Percentiles rank a stretch among this genome's conserved stretches.
phyloP scores from a whole-genome alignment of 2,329 filamentous ascomycete species.

The Fusarium chuoi region DNA sequence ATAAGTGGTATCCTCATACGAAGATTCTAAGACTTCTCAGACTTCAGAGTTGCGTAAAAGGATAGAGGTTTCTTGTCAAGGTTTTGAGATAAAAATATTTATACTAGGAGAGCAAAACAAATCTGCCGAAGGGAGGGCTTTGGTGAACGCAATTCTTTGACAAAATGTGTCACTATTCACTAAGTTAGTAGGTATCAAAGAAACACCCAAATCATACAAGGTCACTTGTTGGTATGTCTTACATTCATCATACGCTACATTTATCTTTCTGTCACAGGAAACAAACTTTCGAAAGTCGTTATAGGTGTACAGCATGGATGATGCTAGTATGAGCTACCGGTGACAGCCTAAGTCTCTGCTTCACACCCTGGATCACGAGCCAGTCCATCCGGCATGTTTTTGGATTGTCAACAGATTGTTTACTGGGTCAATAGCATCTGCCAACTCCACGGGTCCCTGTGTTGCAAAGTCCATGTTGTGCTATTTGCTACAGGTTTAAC shows the following conservation, averaged over 20 bases:
- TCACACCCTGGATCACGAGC: background rate
- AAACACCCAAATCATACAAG: background rate
- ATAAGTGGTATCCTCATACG: background rate
- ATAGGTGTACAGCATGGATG: background rate
- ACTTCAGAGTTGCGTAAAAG: background rate
- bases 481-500: background rate
- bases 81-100: background rate
- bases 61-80: background rate
- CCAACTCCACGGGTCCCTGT: background rate
- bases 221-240: background rate
- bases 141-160: background rate
- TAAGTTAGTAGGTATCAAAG: background rate
- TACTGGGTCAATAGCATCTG: background rate
- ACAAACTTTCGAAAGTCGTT: too few species aligned
- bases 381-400: background rate
- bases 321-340: too few species aligned
- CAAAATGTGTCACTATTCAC: background rate
- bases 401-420: background rate
- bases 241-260: too few species aligned
- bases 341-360: background rate
- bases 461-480: background rate
- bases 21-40: background rate
- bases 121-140: too few species aligned
- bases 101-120: background rate
- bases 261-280: background rate